A percentile compares a stretch with the other conserved stretches of the same genome.
phyloP scores from a whole-genome alignment of 2,329 filamentous ascomycete species.

The Venturia oleaginea region DNA sequence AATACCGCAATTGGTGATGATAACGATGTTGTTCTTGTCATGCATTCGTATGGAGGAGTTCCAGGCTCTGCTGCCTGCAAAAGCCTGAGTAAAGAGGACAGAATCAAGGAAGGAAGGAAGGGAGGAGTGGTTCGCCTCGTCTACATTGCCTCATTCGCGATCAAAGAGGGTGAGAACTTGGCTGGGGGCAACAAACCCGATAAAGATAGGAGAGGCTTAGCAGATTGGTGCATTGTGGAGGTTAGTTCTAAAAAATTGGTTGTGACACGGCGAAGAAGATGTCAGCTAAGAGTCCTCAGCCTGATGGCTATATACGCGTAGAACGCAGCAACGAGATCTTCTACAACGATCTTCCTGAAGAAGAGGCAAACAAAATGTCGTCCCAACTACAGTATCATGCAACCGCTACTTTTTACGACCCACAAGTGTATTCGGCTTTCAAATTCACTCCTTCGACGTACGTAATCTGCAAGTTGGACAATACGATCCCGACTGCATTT shows the following conservation, averaged over 20 bases:
- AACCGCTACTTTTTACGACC: constrained; percentile 26
- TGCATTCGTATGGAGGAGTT: constrained; percentile 31
- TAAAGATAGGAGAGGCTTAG: no score
- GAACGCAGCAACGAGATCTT: constrained; percentile 33
- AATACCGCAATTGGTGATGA: constrained; percentile 19
- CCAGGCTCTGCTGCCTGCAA: constrained; percentile 23
- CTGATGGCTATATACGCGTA: constrained; percentile 34
- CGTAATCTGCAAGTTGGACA: constrained; percentile 7
- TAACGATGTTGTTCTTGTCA: constrained; percentile 26
- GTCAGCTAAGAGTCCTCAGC: constrained; percentile 17
- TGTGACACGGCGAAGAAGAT: no score
- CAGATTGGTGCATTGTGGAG: constrained; percentile 12
- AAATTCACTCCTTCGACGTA: constrained; percentile 7
- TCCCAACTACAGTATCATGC: constrained; percentile 33
- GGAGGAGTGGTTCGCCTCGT: constrained; percentile 26
- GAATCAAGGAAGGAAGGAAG: constrained; percentile 21
- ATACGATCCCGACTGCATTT: neutral
- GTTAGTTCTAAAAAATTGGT: constrained; percentile 15
- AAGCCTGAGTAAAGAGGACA: constrained; percentile 22
- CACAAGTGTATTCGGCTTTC: constrained; percentile 4
- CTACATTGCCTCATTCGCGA: constrained; percentile 13
- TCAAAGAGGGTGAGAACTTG: neutral
- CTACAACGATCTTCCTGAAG: constrained; percentile 40
- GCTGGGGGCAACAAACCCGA: neutral
- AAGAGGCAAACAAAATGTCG: constrained; percentile 37